Base-by-base conservation (phyloP, 2,329 filamentous ascomycete genomes). In the Boeremia lycopersici region DNA sequence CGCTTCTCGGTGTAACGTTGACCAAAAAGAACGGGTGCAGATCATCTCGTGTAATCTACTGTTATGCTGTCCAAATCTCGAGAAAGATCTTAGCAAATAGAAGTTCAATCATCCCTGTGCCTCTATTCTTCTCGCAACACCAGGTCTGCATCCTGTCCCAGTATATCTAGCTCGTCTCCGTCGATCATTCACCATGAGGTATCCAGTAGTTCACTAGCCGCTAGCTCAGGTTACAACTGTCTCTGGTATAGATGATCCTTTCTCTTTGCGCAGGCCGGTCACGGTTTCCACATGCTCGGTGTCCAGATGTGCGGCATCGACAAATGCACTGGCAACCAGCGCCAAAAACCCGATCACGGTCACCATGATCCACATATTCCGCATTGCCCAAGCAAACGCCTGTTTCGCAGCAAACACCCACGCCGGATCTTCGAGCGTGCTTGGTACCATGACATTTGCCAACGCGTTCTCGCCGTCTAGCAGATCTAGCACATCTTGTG, bases 391-490 rank as follows among this genome's bases (percentile, higher is more conserved):
- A 8, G 79, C 74, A 63, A 80, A 81, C 0, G 76, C 76, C 12
- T 70, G 60, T 41, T 78, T 77, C 0, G 78, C 74, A 10, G 76
- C 72, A 2, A 62, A 46, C 55, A 77, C 79, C 54, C 84, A 78
- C 1, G 70, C 71, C 0, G 77, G 73, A 0, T 75, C 68, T 53
- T 77, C 74, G 6, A 90, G 74, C 0, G 66, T 65, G 6, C 78
- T 76, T 3, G 89, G 81, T 6, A 84, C 60, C 50, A 81, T 77
- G 2, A 87, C 84, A 68, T 84, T 86, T 17, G 87, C 82, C 19
- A 84, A 81, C 25, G 88, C 84, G 52, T 81, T 80, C 57, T 78
- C 74, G 10, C 86, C 86, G 2, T 84, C 80, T 1, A 90, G 76
- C 44, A 77, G 65, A 6, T 70, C 60, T 0, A 84, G 79, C 1